phyloP scores from a whole-genome alignment of 768 basidiomycete genomes.

The Lentinula detonsa region DNA sequence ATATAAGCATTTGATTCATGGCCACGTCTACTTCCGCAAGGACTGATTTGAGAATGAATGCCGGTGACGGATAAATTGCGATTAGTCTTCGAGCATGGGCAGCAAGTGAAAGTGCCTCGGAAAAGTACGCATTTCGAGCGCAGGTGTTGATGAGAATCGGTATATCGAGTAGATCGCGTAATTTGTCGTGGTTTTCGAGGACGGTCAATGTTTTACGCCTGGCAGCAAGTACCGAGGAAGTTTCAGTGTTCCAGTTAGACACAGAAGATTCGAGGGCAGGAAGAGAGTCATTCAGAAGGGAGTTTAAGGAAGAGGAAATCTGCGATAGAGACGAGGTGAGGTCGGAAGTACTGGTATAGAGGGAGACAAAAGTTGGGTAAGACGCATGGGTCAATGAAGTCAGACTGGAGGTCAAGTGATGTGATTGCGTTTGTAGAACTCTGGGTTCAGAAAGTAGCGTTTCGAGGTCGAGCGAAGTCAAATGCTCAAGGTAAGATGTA shows the following conservation, averaged over 20 bases:
- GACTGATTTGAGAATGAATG: conserved; percentile 53
- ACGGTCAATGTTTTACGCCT: conserved; percentile 75
- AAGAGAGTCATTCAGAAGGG: conserved; percentile 59
- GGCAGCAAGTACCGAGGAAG: conserved; percentile 68
- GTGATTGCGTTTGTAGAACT: conserved; percentile 73
- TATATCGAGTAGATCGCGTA: conserved; percentile 86
- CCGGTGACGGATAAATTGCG: conserved; percentile 32
- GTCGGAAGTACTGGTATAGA: conserved; percentile 73
- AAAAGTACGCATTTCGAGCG: conserved; percentile 87
- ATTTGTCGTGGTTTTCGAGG: conserved; percentile 91
- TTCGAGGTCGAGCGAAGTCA: conserved; percentile 60
- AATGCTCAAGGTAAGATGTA: conserved; percentile 51
- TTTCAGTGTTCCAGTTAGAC: conserved; percentile 62
- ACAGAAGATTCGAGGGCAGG: conserved; percentile 75
- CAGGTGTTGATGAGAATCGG: conserved; percentile 91
- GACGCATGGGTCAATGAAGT: conserved; percentile 88
- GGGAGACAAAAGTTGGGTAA: conserved; percentile 87
- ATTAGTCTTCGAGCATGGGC: conserved; percentile 58
- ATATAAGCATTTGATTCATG: conserved; percentile 66
- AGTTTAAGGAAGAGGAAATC: conserved; percentile 67
- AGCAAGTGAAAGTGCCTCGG: conserved; percentile 84
- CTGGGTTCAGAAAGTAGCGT: conserved; percentile 72
- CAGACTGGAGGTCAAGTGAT: conserved; percentile 83
- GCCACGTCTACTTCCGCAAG: conserved; percentile 64
- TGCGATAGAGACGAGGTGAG: conserved; percentile 68